Percentiles rank a stretch among this genome's conserved stretches.
phyloP scores from a whole-genome alignment of 2,329 filamentous ascomycete genomes.

The Hypoxylon sp. region DNA sequence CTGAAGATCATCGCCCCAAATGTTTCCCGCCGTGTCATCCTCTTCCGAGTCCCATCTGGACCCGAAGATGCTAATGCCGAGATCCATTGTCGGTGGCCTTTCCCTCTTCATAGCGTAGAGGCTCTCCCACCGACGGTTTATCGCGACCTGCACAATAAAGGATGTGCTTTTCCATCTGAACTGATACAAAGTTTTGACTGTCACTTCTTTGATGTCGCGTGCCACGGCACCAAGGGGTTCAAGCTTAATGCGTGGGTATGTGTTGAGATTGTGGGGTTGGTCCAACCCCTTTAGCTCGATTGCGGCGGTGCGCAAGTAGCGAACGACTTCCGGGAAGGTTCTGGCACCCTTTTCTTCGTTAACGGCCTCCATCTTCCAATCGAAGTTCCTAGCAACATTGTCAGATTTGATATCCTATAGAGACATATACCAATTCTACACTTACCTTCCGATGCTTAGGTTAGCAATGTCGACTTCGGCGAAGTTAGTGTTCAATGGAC shows the following conservation, averaged over 20 bases:
- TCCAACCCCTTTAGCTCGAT: slow-evolving; percentile 31
- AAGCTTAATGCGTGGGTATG: slow-evolving; percentile 45
- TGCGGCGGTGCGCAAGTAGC: slow-evolving; percentile 39
- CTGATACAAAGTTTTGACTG: slow-evolving; percentile 47
- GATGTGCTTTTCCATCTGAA: slow-evolving; percentile 44
- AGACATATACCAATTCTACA: background rate
- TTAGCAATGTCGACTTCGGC: slow-evolving; percentile 42
- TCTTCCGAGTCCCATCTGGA: slow-evolving; percentile 45
- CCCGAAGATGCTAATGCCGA: slow-evolving; percentile 45
- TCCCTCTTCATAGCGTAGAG: slow-evolving; percentile 33
- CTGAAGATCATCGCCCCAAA: slow-evolving; percentile 43
- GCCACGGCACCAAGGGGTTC: slow-evolving; percentile 13
- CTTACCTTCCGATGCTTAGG: slow-evolving; percentile 48
- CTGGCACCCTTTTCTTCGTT: slow-evolving; percentile 38
- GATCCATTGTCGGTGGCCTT: slow-evolving; percentile 33
- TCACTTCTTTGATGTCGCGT: slow-evolving; percentile 42
- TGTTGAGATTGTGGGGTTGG: slow-evolving; percentile 20
- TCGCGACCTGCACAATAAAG: slow-evolving; percentile 49
- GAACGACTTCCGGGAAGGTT: slow-evolving; percentile 35
- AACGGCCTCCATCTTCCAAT: slow-evolving; percentile 51
- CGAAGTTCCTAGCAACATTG: slow-evolving; percentile 42
- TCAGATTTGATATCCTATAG: slow-evolving; percentile 25
- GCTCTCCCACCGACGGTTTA: slow-evolving; percentile 47
- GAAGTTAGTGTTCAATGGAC: slow-evolving; percentile 14
- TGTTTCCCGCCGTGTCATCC: slow-evolving; percentile 32